A percentile compares a stretch with the other conserved stretches of the same genome.
Conservation (phyloP, 805 yeast genomes). For the Candida germanica region DNA sequence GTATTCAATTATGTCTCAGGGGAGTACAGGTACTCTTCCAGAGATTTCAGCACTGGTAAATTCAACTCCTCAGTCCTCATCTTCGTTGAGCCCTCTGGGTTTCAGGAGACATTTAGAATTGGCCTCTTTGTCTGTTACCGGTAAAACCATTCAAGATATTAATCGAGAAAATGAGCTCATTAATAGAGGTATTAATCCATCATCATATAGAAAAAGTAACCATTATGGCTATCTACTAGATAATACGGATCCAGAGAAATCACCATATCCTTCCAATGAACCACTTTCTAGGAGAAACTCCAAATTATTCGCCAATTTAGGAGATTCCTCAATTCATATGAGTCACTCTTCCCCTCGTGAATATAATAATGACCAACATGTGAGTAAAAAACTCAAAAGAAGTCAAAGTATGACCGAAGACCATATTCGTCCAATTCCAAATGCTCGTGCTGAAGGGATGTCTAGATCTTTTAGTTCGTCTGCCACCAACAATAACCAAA, state of each 20-base stretch:
- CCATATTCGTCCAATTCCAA: neutral
- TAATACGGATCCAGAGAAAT: too few relatives aligned
- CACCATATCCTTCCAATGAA: conserved; percentile 4
- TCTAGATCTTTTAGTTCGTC: conserved; percentile 21
- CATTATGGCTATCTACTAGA: too few relatives aligned
- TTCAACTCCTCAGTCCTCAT: neutral
- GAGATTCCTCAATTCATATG: conserved; percentile 12
- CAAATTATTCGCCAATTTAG: conserved; percentile 12
- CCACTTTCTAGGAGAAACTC: conserved; percentile 9
- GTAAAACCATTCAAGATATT: conserved; percentile 49
- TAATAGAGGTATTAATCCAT: conserved; percentile 51
- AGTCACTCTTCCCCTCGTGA: conserved; percentile 1
- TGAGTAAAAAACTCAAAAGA: conserved; percentile 11
- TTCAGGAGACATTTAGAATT: conserved; percentile 50
- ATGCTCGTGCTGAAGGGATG: conserved; percentile 3
- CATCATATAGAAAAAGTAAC: conserved; percentile 7
- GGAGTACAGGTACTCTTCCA: neutral
- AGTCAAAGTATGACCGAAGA: conserved; percentile 14
- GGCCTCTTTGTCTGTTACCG: conserved; percentile 56
- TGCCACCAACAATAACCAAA: conserved; percentile 7
- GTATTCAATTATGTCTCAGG: neutral
- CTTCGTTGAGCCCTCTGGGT: neutral
- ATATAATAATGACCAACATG: neutral
- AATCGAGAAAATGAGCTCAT: conserved; percentile 49
- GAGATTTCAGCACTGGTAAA: neutral